Conservation (phyloP, 208 protist species). For the Trypanosoma scelopori region DNA sequence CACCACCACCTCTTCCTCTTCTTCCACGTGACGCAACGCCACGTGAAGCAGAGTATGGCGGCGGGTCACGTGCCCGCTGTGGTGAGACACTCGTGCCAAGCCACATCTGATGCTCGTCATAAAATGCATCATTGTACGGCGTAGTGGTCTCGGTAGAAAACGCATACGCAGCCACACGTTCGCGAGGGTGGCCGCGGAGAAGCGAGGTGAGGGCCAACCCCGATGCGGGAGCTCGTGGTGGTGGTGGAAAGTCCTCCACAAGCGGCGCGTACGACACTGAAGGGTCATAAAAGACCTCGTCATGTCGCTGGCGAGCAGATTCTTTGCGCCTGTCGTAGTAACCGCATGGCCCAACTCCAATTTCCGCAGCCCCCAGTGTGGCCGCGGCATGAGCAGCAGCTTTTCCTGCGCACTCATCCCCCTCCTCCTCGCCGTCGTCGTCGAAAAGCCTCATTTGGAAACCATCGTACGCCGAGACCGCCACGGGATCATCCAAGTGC, state of each 20-base stretch:
- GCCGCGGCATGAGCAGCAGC: neutral
- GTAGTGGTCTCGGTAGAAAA: neutral
- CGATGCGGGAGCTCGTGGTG: neutral
- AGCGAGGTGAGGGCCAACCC: neutral
- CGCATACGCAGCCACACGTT: neutral
- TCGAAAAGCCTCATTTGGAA: neutral
- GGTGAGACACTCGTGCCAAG: neutral
- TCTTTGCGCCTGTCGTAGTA: neutral
- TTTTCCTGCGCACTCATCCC: neutral
- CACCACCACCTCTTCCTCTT: constrained; percentile 2
- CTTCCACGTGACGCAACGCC: too few species aligned
- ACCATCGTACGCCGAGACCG: neutral
- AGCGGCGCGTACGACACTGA: neutral
- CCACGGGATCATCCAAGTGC: neutral
- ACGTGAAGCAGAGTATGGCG: constrained; percentile 3
- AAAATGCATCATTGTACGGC: neutral
- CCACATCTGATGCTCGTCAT: neutral
- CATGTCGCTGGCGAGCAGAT: neutral
- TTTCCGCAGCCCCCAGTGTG: neutral
- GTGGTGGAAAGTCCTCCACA: neutral
- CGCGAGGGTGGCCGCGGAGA: neutral
- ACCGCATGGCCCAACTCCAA: neutral
- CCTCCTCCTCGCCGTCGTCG: neutral
- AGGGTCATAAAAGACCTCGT: neutral
- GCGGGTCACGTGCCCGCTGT: neutral